A percentile compares a stretch with the other conserved stretches of the same genome.
These are phyloP conservation scores for Hypoxylon perforatum DNA, from an alignment of 495 filamentous ascomycete species.

Conservation along the genomic window DNA sequence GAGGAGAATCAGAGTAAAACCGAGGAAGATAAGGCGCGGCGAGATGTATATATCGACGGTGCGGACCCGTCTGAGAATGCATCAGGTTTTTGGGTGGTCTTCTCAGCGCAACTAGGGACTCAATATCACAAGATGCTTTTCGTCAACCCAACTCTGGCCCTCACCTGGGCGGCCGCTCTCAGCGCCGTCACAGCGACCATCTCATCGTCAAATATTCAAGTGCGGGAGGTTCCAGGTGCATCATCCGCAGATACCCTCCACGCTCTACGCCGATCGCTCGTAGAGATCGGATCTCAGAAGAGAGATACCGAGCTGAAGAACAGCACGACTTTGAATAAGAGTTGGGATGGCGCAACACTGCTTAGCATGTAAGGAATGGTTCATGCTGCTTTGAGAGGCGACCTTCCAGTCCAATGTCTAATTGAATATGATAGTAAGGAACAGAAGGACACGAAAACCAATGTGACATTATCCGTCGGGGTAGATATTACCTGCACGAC, in stretches of 20 bases:
- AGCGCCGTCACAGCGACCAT: constrained; percentile 21
- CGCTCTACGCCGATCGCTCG: constrained; percentile 27
- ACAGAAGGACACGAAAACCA: not conserved
- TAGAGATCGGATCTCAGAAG: constrained; percentile 14
- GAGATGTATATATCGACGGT: not conserved
- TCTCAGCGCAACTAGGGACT: not conserved
- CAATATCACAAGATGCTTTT: constrained; percentile 27
- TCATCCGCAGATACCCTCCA: constrained; percentile 30
- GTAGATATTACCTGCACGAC: constrained; percentile 60
- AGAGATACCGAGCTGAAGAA: constrained; percentile 45
- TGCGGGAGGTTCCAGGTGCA: constrained; percentile 26
- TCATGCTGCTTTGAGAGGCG: not conserved
- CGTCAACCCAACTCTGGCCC: constrained; percentile 1
- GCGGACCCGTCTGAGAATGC: not conserved
- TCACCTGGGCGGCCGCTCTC: constrained; percentile 17
- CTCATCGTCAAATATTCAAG: constrained; percentile 18
- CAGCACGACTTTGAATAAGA: constrained; percentile 51
- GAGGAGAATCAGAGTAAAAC: constrained; percentile 14
- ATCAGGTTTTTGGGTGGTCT: not conserved
- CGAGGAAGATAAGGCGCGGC: constrained; percentile 3
- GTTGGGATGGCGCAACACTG: constrained; percentile 52
- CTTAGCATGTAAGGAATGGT: constrained; percentile 44
- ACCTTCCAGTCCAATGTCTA: not conserved
- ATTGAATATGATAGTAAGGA: constrained; percentile 19
- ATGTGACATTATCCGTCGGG: constrained; percentile 22